Base-by-base conservation (phyloP, 2,329 filamentous ascomycete genomes). In the Dothiorella sarmentorum region DNA sequence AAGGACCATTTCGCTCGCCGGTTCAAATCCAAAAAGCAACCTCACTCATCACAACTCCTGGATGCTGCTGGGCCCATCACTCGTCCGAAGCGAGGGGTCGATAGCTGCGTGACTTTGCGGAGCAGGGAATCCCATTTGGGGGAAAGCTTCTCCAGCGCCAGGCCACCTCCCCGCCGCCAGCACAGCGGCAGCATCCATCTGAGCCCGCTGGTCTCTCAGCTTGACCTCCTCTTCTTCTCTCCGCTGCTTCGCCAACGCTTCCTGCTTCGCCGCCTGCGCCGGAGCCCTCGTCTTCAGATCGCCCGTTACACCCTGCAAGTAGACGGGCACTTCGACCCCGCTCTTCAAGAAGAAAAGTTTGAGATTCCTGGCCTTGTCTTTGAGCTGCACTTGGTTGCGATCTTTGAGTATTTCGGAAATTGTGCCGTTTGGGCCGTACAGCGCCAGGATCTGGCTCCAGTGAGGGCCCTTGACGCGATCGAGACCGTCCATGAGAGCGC, bases 331-430 rank as follows among this genome's bases (percentile, higher is more conserved):
- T 67, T 96, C 91, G 4, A 91, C 91, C 55, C 90, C 90, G 17
- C 88, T 93, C 76, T 96, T 96, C 56, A 96, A 76, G 73, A 96
- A 96, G 76, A 94, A 96, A 0, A 96, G 76, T 72, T 96, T 96
- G 49, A 96, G 75, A 63, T 96, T 96, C 51, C 91, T 82, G 0
- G 91, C 91, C 73, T 96, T 96, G 69, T 96, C 91, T 72, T 96
- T 96, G 11, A 96, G 79, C 69, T 96, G 91, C 0, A 96, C 91
- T 68, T 96, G 91, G 43, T 91, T 95, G 31, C 91, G 83, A 69
- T 96, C 91, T 65, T 92, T 93, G 18, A 96, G 80, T 22, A 93
- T 88, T 65, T 93, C 88, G 45, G 86, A 92, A 22, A 93, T 84
- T 0, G 87, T 88, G 4, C 91, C 91, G 40, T 87, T 88, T 0